Conservation (phyloP, 129 eudicot species). For the Escallonia herrerae region DNA sequence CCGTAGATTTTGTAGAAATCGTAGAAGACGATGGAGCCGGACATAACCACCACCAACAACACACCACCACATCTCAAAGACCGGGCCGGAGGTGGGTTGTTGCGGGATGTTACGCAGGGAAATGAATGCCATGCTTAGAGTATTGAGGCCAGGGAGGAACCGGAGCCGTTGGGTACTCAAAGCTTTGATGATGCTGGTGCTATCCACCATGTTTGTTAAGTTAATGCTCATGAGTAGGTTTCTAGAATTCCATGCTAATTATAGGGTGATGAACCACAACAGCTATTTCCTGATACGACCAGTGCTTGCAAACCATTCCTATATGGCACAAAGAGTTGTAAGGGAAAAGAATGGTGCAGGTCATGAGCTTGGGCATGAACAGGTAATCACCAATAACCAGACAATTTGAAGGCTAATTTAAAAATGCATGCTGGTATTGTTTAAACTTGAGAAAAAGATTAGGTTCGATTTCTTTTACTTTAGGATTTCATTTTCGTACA, state of each 20-base stretch:
- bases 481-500: neutral
- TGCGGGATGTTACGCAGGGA: neutral
- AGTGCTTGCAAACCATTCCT: neutral
- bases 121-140: constrained; percentile 14
- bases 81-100: neutral
- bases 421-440: too few species aligned
- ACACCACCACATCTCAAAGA: constrained; percentile 4
- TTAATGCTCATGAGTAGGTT: constrained; percentile 14
- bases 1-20: constrained; percentile 3
- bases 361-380: neutral
- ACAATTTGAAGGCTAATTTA: neutral
- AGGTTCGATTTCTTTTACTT: neutral
- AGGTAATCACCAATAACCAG: neutral
- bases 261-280: neutral
- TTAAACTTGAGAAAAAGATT: neutral
- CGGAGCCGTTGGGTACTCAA: constrained; percentile 14
- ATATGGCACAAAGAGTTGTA: neutral
- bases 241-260: constrained; percentile 3
- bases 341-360: neutral
- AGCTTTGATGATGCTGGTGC: constrained; percentile 6
- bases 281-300: constrained; percentile 18
- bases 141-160: constrained; percentile 16
- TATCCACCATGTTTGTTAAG: constrained; percentile 17
- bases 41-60: constrained; percentile 2
- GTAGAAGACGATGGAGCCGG: constrained; percentile 15